Base-by-base conservation (phyloP, 441 rosid species). In the Gossypium schwendimanii region DNA sequence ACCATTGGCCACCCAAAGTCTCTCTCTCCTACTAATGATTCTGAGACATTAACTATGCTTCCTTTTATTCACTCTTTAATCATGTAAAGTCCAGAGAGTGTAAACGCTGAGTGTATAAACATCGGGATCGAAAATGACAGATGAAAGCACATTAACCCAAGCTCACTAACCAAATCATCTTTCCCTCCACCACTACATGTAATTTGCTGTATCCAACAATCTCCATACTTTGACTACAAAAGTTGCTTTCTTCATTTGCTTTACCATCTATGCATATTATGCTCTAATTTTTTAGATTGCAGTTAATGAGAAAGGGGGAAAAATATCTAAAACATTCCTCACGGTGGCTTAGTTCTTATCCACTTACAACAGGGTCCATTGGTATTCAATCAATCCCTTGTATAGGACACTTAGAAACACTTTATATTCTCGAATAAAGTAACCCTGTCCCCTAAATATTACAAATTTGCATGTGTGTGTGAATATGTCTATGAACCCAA, bases 391-490 rank as follows among this genome's bases (percentile, higher is more conserved):
- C 66, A 62, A 15, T 62, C 47, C 57, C 53, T 55, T 70, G 62
- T 6, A 58, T n/a, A 58, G 63, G 54, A 41, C 54, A 58, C 73
- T 71, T 44, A 33, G 24, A 71, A 24, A 41, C 15, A 71, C 74
- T 71, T 59, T 58, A 71, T 45, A 59, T 45, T n/a, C 45, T 59
- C 65, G 24, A 60, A 71, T 58, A 71, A 71, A 59, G 74, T 59
- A 59, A 59, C 45, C 66, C 0, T 71, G 74, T 44, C 74, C 74
- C 70, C 64, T 55, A 57, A 55, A 44, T 39, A 17, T 58, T 31
- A 36, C 55, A 58, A 70, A 70, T 70, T 11, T 57, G 63, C 73
- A 70, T 55, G 73, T 70, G 73, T 70, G 3, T 39, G 73, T 4
- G 70, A 50, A 41, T 70, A 57, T 70, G 23, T 15, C 23, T 24